phyloP scores from a whole-genome alignment of 2,329 filamentous ascomycete species.

The Hymenoscyphus fraxineus region DNA sequence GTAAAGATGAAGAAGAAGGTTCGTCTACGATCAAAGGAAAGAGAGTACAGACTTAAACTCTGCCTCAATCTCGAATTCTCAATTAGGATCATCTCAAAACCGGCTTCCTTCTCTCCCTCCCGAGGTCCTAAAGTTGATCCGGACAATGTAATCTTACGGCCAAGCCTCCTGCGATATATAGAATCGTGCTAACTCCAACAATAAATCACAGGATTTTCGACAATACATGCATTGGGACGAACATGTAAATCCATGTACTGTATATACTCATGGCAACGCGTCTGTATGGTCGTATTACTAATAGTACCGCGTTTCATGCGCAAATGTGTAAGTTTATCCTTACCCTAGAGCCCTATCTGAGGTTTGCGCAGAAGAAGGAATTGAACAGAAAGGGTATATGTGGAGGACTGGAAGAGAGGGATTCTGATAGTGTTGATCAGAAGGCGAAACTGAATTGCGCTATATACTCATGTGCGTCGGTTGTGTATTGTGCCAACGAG shows the following conservation, averaged over 20 bases:
- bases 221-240: constrained; percentile 6
- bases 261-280: constrained; percentile 7
- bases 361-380: constrained; percentile 11
- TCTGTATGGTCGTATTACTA: constrained; percentile 6
- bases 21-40: neutral
- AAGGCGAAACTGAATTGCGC: constrained; percentile 9
- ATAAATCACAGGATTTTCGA: constrained; percentile 7
- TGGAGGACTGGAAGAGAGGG: constrained; percentile 8
- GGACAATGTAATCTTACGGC: constrained; percentile 5
- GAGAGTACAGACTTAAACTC: neutral
- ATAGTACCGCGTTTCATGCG: constrained; percentile 4
- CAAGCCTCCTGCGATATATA: neutral
- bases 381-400: constrained; percentile 12
- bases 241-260: neutral
- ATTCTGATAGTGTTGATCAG: constrained; percentile 6
- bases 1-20: neutral
- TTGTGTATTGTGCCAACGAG: constrained; percentile 7
- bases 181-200: neutral
- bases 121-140: constrained; percentile 9
- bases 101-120: constrained; percentile 5
- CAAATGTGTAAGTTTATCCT: constrained; percentile 12
- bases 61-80: too few species aligned
- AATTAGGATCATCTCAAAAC: neutral
- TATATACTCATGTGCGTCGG: constrained; percentile 5
- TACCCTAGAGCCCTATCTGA: constrained; percentile 9